Evolutionary conservation across 495 filamentous ascomycete genomes (phyloP).

Genomic region (Penicillium verhagenii): DNA sequence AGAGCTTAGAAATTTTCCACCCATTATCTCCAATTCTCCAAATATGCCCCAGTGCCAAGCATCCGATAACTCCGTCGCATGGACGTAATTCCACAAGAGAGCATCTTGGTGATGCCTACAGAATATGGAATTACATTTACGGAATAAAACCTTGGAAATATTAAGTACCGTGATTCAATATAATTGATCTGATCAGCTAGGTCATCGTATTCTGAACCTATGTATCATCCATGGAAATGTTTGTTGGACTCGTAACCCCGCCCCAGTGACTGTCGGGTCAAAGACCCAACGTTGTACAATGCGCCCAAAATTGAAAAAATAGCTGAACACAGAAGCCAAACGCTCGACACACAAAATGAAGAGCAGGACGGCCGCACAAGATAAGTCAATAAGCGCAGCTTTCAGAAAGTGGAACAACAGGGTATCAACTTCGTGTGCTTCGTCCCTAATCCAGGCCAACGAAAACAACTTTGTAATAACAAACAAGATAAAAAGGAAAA

Average conservation of each 20-base stretch:
- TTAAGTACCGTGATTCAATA: too few relatives aligned
- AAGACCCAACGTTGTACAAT: slow-evolving; percentile 16
- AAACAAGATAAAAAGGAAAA: slow-evolving; percentile 3
- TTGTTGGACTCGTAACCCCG: slow-evolving; percentile 13
- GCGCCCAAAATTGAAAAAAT: slow-evolving; percentile 4
- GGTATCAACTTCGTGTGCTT: slow-evolving; percentile 46
- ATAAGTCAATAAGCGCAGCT: slow-evolving; percentile 7
- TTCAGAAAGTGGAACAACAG: slow-evolving; percentile 22
- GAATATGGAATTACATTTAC: too few relatives aligned
- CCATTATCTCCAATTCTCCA: too few relatives aligned
- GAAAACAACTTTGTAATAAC: slow-evolving; percentile 12
- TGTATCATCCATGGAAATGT: slow-evolving; percentile 14
- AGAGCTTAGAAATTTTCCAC: neutral
- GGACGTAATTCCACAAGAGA: neutral
- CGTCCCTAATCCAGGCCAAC: slow-evolving; percentile 28
- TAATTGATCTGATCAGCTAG: slow-evolving; percentile 2
- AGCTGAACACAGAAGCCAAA: slow-evolving; percentile 5
- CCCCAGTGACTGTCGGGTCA: slow-evolving; percentile 14
- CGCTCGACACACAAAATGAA: slow-evolving; percentile 18
- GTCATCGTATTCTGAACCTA: slow-evolving; percentile 22
- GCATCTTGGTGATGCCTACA: too few relatives aligned
- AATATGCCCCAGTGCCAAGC: too few relatives aligned
- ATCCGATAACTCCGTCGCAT: neutral
- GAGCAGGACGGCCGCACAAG: slow-evolving; percentile 1
- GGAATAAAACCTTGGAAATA: too few relatives aligned